Evolutionary conservation across 352 stramenopile species (phyloP).

Genomic region (Blastocystis sp.): DNA sequence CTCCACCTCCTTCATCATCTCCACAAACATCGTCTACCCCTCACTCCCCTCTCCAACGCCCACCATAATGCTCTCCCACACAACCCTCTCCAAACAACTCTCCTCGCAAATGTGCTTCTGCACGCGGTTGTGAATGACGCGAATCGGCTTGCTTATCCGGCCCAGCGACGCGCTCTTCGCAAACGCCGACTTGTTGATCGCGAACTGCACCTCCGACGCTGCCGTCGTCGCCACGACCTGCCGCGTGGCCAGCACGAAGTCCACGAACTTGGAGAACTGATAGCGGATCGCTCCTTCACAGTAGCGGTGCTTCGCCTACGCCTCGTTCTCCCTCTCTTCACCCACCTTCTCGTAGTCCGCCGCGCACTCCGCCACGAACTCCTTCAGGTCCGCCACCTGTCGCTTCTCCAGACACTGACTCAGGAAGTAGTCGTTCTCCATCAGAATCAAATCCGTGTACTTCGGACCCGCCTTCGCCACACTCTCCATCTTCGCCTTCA

Average conservation of each 20-base stretch:
- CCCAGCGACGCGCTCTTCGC: slow-evolving; percentile 16
- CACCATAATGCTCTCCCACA: slow-evolving; percentile 24
- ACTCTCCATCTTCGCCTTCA: slow-evolving; percentile 8
- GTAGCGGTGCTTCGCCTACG: slow-evolving; percentile 14
- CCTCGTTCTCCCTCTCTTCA: background rate
- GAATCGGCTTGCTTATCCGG: slow-evolving; percentile 3
- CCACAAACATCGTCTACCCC: slow-evolving; percentile 22
- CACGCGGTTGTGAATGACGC: background rate
- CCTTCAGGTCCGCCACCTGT: background rate
- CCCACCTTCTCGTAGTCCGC: slow-evolving; percentile 11
- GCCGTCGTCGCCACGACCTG: background rate
- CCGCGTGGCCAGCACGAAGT: slow-evolving; percentile 6
- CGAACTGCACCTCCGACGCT: background rate
- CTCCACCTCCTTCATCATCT: slow-evolving; percentile 43
- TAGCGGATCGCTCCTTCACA: slow-evolving; percentile 32
- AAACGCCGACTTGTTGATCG: slow-evolving; percentile 12
- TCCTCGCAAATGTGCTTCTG: slow-evolving; percentile 42
- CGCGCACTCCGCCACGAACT: background rate
- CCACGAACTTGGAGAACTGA: slow-evolving; percentile 1
- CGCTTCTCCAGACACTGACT: slow-evolving; percentile 3
- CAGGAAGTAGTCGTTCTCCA: slow-evolving; percentile 41
- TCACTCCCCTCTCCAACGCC: background rate
- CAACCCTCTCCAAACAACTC: background rate
- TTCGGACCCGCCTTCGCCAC: slow-evolving; percentile 37
- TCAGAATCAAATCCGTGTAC: slow-evolving; percentile 41